phyloP scores from a whole-genome alignment of 306 rosid species.

The Vigna nakashimae region DNA sequence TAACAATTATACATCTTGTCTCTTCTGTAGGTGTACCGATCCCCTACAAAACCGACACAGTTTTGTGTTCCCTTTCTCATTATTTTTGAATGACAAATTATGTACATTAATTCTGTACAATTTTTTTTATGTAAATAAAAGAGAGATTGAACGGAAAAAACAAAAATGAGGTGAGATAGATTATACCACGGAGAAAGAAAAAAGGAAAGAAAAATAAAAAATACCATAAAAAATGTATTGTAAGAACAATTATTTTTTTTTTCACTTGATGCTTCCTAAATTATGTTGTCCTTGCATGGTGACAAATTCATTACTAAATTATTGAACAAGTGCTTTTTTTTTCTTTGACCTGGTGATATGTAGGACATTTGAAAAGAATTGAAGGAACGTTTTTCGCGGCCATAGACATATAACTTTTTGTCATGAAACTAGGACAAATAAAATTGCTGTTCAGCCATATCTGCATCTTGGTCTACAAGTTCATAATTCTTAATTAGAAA shows the following conservation, averaged over 20 bases:
- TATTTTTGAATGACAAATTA: background rate
- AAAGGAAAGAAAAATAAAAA: background rate
- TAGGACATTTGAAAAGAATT: constrained; percentile 29
- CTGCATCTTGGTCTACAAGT: constrained; percentile 28
- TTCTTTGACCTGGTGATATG: constrained; percentile 25
- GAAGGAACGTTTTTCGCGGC: constrained; percentile 30
- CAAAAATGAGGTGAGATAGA: background rate
- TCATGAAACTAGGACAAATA: constrained; percentile 23
- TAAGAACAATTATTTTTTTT: background rate
- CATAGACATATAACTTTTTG: constrained; percentile 32
- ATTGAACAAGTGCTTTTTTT: constrained; percentile 4
- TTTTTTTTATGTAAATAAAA: background rate
- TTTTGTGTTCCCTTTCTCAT: background rate
- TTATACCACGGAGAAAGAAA: background rate
- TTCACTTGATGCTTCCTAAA: constrained; percentile 15
- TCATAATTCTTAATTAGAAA: constrained; percentile 26
- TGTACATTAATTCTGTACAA: background rate
- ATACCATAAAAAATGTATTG: background rate
- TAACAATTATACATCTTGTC: constrained; percentile 48
- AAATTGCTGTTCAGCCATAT: constrained; percentile 7
- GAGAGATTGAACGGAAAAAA: background rate
- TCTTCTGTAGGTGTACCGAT: constrained; percentile 32
- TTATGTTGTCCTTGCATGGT: constrained; percentile 45
- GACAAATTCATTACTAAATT: constrained; percentile 38
- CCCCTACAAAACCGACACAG: constrained; percentile 17